These are phyloP conservation scores for Oryza rufipogon DNA, from an alignment of 176 grass and related monocot genomes.

Conservation along the genomic window DNA sequence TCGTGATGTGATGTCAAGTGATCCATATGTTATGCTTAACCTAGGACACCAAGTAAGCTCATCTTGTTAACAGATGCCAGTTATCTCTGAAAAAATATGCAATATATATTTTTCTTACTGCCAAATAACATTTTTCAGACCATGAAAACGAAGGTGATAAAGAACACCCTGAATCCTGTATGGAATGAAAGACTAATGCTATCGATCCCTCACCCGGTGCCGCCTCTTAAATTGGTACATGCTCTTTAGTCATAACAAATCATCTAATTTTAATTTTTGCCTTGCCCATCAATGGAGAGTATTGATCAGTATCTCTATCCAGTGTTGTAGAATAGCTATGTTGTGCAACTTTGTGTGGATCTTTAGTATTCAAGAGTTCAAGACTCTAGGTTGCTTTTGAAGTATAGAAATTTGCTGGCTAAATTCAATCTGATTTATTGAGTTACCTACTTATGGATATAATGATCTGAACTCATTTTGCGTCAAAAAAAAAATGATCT, in stretches of 20 bases:
- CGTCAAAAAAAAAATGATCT: not conserved
- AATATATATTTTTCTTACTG: not conserved
- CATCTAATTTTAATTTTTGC: not conserved
- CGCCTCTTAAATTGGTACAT: conserved; percentile 75
- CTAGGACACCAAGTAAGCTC: conserved; percentile 84
- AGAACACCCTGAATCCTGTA: conserved; percentile 89
- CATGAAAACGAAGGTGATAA: conserved; percentile 95
- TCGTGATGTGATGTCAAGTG: conserved; percentile 92
- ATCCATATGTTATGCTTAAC: conserved; percentile 93
- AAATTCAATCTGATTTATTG: not conserved
- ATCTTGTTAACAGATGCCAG: not conserved
- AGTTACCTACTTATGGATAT: not conserved
- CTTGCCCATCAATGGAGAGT: not conserved
- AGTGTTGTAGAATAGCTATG: not conserved
- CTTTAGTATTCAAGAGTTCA: not conserved
- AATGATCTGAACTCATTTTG: no score
- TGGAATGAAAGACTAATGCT: conserved; percentile 97
- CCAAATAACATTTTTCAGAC: conserved; percentile 52
- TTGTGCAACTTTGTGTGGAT: not conserved
- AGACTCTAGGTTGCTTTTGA: not conserved
- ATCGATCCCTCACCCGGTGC: conserved; percentile 83
- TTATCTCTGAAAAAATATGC: conserved; percentile 6
- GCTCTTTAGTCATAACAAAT: not conserved
- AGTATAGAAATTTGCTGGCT: not conserved
- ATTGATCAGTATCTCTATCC: not conserved